These are phyloP conservation scores for Triangularia setosa DNA, from an alignment of 2,329 filamentous ascomycete species.

Conservation along the genomic window DNA sequence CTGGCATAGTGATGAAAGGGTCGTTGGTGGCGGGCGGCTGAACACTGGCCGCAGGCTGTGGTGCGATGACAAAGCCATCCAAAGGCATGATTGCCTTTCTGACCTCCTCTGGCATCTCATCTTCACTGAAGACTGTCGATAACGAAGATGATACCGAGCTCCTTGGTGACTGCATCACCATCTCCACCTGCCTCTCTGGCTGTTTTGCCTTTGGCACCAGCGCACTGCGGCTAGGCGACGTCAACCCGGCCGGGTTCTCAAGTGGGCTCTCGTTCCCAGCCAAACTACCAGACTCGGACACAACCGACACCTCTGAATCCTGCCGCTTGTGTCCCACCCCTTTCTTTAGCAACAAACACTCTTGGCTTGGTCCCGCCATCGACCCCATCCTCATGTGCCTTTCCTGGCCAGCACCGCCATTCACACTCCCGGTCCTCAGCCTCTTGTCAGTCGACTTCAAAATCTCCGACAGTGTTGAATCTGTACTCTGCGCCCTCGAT, in stretches of 20 bases:
- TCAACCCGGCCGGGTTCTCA: conserved; percentile 35
- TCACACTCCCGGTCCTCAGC: conserved; percentile 32
- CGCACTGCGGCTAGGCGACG: conserved; percentile 40
- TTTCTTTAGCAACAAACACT: conserved; percentile 8
- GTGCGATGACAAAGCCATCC: conserved; percentile 11
- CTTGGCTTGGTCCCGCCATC: conserved; percentile 4
- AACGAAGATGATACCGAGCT: conserved; percentile 50
- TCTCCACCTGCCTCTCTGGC: conserved; percentile 10
- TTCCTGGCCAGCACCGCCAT: not conserved
- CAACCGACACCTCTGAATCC: conserved; percentile 32
- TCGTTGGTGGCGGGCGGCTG: conserved; percentile 10
- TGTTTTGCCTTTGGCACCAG: conserved; percentile 2
- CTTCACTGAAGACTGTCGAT: conserved; percentile 55
- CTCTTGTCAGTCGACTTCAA: conserved; percentile 51
- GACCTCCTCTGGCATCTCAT: conserved; percentile 41
- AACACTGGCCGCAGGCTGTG: conserved; percentile 10
- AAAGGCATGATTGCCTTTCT: conserved; percentile 16
- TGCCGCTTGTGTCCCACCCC: conserved; percentile 27
- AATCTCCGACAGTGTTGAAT: conserved; percentile 49
- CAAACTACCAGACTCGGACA: conserved; percentile 41
- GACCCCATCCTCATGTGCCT: conserved; percentile 27
- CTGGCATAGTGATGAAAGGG: conserved; percentile 11
- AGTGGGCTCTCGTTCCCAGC: conserved; percentile 35
- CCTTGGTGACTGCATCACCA: conserved; percentile 31
- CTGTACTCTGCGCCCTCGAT: conserved; percentile 34